A percentile compares a stretch with the other conserved stretches of the same genome.
Evolutionary conservation across 2,329 filamentous ascomycete genomes (phyloP).

Genomic region (Thielaviopsis euricoi): DNA sequence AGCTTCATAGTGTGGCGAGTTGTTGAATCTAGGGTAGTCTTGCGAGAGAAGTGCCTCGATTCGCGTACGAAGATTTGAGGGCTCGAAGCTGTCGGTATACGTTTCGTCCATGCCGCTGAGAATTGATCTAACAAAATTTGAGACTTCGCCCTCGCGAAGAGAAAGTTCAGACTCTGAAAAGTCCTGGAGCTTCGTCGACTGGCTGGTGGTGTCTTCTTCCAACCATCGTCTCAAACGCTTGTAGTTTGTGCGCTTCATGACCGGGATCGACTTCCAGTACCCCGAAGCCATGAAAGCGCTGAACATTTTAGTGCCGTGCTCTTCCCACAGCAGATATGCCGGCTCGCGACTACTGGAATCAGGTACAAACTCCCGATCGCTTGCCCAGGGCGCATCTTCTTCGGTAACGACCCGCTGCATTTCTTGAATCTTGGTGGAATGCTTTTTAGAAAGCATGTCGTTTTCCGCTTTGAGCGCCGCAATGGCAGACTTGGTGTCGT

Average conservation of each 20-base stretch:
- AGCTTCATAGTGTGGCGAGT: neutral
- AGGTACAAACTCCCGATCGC: slow-evolving; percentile 7
- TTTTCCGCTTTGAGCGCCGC: slow-evolving; percentile 4
- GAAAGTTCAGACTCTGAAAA: slow-evolving; percentile 2
- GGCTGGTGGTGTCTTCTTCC: neutral
- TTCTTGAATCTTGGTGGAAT: slow-evolving; percentile 4
- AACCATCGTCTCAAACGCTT: slow-evolving; percentile 9
- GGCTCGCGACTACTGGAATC: slow-evolving; percentile 8
- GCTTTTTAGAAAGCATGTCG: neutral
- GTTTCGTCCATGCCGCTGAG: slow-evolving; percentile 3
- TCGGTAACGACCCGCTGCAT: neutral
- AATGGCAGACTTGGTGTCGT: slow-evolving; percentile 12
- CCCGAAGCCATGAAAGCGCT: slow-evolving; percentile 3
- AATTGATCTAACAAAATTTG: slow-evolving; percentile 9
- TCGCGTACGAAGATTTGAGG: neutral
- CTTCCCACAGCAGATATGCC: slow-evolving; percentile 9
- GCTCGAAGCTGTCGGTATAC: neutral
- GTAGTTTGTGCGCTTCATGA: slow-evolving; percentile 10
- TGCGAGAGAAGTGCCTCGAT: slow-evolving; percentile 8
- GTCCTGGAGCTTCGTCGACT: neutral
- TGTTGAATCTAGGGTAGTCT: slow-evolving; percentile 7
- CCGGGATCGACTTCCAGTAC: slow-evolving; percentile 10
- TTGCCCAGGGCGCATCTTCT: neutral
- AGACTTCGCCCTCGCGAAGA: slow-evolving; percentile 4
- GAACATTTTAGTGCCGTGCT: slow-evolving; percentile 7